Conservation (phyloP, 2,329 filamentous ascomycete genomes). For the Dactylellina sp. region DNA sequence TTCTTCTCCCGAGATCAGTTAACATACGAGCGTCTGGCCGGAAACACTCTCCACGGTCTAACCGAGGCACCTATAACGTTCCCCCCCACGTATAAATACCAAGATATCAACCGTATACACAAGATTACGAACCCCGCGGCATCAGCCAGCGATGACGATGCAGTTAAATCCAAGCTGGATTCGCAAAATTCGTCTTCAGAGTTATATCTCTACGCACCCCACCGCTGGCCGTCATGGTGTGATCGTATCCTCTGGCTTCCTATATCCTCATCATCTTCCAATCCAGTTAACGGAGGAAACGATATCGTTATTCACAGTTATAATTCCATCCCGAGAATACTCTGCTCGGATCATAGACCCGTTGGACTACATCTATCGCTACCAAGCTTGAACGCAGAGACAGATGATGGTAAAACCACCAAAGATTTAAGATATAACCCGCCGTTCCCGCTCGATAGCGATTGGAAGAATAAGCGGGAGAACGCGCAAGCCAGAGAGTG, state of each 20-base stretch:
- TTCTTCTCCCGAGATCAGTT: conserved; percentile 82
- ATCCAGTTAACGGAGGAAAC: conserved; percentile 60
- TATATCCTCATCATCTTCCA: background rate
- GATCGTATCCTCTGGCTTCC: conserved; percentile 85
- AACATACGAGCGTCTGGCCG: conserved; percentile 74
- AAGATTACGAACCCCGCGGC: conserved; percentile 63
- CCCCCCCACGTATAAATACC: conserved; percentile 93
- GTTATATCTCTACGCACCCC: conserved; percentile 72
- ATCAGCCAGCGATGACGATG: conserved; percentile 61
- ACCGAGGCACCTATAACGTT: conserved; percentile 80
- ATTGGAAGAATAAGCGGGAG: conserved; percentile 32
- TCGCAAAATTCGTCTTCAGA: conserved; percentile 67
- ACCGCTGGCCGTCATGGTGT: conserved; percentile 93
- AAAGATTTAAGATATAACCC: conserved; percentile 16
- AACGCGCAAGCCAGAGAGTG: conserved; percentile 26
- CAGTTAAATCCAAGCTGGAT: conserved; percentile 61
- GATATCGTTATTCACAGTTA: conserved; percentile 74
- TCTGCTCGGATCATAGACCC: conserved; percentile 87
- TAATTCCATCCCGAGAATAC: conserved; percentile 78
- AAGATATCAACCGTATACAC: background rate
- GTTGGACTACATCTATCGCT: conserved; percentile 79
- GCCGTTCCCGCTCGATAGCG: conserved; percentile 35
- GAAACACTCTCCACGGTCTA: conserved; percentile 81
- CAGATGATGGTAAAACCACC: background rate
- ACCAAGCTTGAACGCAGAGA: conserved; percentile 63